Conservation (phyloP, 805 yeast species). For the Schwanniomyces yamadae region DNA sequence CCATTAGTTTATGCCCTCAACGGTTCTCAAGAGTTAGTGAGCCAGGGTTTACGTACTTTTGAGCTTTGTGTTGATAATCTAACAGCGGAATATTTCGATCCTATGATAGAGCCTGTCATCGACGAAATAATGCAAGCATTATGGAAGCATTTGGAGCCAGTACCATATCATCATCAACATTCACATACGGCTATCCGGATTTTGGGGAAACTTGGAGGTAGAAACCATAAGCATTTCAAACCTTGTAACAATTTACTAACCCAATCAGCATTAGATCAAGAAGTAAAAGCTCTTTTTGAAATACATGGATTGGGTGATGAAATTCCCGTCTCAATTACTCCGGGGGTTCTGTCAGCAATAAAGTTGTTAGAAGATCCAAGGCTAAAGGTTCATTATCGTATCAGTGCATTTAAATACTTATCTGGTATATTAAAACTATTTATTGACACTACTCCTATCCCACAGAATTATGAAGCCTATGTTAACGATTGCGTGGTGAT, state of each 20-base stretch:
- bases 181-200: slow-evolving; percentile 93
- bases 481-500: slow-evolving; percentile 51
- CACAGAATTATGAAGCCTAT: slow-evolving; percentile 40
- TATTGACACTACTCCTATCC: slow-evolving; percentile 54
- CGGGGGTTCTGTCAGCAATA: slow-evolving; percentile 80
- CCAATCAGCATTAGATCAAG: slow-evolving; percentile 59
- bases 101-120: slow-evolving; percentile 93
- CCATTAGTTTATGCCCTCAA: slow-evolving; percentile 90
- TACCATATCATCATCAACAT: slow-evolving; percentile 93
- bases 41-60: slow-evolving; percentile 91
- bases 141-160: slow-evolving; percentile 86
- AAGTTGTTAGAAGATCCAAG: slow-evolving; percentile 68
- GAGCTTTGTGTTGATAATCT: slow-evolving; percentile 95
- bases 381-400: slow-evolving; percentile 62
- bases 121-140: slow-evolving; percentile 92
- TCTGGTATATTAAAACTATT: slow-evolving; percentile 65
- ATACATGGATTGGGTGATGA: slow-evolving; percentile 63
- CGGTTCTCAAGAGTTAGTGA: slow-evolving; percentile 86
- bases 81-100: slow-evolving; percentile 95
- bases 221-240: slow-evolving; percentile 82
- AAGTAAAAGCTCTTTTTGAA: slow-evolving; percentile 63
- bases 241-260: slow-evolving; percentile 68
- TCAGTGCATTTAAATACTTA: slow-evolving; percentile 75
- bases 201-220: slow-evolving; percentile 93
- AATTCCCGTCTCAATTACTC: slow-evolving; percentile 74